Evolutionary conservation across 768 basidiomycete species (phyloP), one percentile per base, ranked within the genome.

Genomic region (Tylopilus rubrobrunneus): DNA sequence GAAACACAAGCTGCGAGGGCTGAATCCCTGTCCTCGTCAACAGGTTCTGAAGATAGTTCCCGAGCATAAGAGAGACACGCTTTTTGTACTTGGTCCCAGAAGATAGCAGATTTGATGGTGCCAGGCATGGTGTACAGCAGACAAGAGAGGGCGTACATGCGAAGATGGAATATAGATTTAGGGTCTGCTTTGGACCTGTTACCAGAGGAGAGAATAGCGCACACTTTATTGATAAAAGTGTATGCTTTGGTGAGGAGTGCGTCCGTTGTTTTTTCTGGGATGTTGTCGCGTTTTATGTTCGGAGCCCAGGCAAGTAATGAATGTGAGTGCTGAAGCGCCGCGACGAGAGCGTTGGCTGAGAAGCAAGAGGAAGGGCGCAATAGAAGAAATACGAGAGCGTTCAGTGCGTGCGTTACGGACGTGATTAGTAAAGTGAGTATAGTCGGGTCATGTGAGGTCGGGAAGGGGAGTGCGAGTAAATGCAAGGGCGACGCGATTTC

Each of bases 31-130:
- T 77, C 62, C 28, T 54, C 60, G 5, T 53, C 55, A 4, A 52
- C 1, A 1, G 36, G 45, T 40, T 49, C 69, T 0, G 55, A 58
- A 10, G 53, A 59, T 12, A 64, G 57, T 0, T 66, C 62, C 1
- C 49, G 62, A 52, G 64, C 56, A 33, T 49, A n/a, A 75, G 66
- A 14, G 65, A 73, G 21, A 74, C 73, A 62, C 74, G 80, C 57
- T 79, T 83, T 52, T 74, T 73, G 27, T 66, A 69, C 75, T 61
- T 91, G 89, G 45, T 86, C 83, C 89, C 89, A 89, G 64, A 90
- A 86, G 0, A 76, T 78, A 45, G 72, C 71, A 3, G 83, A 68
- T 45, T 80, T 75, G 27, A 78, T 57, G 60, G 36, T 78, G 73
- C 29, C 80, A 73, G 25, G 74, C 63, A 77, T 74, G 6, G 83